Base-by-base conservation (phyloP, 2,329 filamentous ascomycete genomes). In the Dothistroma septosporum region DNA sequence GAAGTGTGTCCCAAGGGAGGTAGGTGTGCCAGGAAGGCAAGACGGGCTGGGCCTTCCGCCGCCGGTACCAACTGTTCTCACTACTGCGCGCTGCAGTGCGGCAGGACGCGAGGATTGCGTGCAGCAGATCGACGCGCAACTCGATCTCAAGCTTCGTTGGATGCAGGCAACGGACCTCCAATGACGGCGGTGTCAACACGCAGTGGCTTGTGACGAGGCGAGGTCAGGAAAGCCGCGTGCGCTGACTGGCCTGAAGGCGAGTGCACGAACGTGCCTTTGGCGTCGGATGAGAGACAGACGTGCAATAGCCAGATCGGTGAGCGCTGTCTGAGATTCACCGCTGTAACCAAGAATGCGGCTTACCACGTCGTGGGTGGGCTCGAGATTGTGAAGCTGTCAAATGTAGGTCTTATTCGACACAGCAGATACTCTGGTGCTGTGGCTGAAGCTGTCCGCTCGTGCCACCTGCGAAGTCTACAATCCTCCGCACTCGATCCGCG, bases 301-400 rank as follows among this genome's bases (percentile, higher is more conserved):
- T 63, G 63, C 63, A 63, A 63, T 60, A 55, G 53, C 63, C 63
- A 33, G 56, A 65, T 55, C 44, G 52, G 58, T 55, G 44, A 52
- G 53, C 46, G 21, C 33, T 59, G 59, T 65, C 55, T 58, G 57
- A 58, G 59, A 54, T 46, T 54, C 59, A 61, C 59, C 56, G 62
- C 53, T 52, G 50, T 33, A 21, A 16, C 32, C 55, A 60, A 63
- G 61, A 65, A 63, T 65, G 61, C 56, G 22, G 56, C 53, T 50
- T 50, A 53, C 21, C 50, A 21, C 44, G 61, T 55, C 58, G 57
- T 55, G 54, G 57, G 52, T 31, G 50, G 46, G 9, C 33, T n/a
- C 16, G 28, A 31, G 44, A n/a, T 28, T 21, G 55, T 12, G n/a
- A 33, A 61, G 56, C 54, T 60, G 62, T 64, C 62, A 64, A 6